Base-by-base conservation (phyloP, 371 early-diverging fungal species). In the Syncephalastrum racemosum region DNA sequence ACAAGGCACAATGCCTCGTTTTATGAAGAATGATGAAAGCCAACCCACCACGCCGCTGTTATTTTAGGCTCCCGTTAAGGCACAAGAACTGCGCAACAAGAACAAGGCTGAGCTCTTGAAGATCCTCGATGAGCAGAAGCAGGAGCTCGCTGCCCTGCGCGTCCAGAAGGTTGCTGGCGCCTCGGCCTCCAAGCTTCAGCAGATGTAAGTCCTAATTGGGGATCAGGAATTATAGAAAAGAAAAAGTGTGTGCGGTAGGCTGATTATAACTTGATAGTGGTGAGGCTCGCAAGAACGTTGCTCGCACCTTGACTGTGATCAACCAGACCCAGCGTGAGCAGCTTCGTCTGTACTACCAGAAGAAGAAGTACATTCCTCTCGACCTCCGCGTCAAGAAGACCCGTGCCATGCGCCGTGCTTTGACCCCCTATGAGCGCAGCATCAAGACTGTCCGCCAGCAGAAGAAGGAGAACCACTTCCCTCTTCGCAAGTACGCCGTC, bases 341-440 rank as follows among this genome's bases (percentile, higher is more conserved):
- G 71, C 86, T 92, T 56, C 89, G 90, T 62, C 69, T 83, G 54
- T 84, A 83, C 81, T 94, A 91, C 86, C 85, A 88, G 71, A 88
- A 87, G 70, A 94, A 92, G 86, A 95, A 95, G 87, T 89, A 89
- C 86, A 62, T 84, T 42, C 97, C 96, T 62, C 79, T 92, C 62
- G 96, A 96, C 74, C 87, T 97, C 78, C 92, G 96, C 67, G 79
- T 76, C 78, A 97, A 97, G 91, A 91, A 92, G 90, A 97, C 96
- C 65, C 91, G 97, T 67, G 97, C 97, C 64, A 90, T 96, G 79
- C 95, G 97, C 59, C 92, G 96, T 65, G 89, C 88, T 58, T 80
- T 97, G 79, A 92, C 94, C 79, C 71, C 78, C 68, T 56, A 67
- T 62, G 92, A 94, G 80, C 73, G 73, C 51, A 66, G 81, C 56